Evolutionary conservation across 2,329 filamentous ascomycete species (phyloP), one percentile per base, ranked within the genome.

Genomic region (Cladophialophora exuberans): DNA sequence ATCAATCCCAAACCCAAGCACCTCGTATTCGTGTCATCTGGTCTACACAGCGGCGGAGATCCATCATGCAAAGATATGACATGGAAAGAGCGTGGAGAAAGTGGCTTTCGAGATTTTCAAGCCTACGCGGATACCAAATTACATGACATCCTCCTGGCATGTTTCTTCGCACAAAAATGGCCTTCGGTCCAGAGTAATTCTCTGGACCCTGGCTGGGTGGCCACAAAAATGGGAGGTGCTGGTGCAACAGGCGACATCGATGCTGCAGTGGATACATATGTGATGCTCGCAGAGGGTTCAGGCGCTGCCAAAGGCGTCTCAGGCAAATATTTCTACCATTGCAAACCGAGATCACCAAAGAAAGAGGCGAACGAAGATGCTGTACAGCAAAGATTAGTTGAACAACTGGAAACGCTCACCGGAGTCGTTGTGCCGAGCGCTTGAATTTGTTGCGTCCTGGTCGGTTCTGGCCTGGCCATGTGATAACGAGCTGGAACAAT

Each of bases 41-140:
- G 73, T 17, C 70, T 82, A 67, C 82, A 85, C 59, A 68, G 68
- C 18, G 69, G 72, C 15, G 81, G 80, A 2, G 76, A 79, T 33
- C 17, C 57, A 23, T 45, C 57, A 4, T 52, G 46, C 33, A 33
- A 57, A 18, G 57, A 60, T 46, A 65, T 76, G 20, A 67, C 71
- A 3, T 75, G 73, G 70, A 52, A 71, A 3, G 47, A 70, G 43
- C 67, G 72, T 23, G 54, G 57, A 6, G 57, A 60, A 30, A 22
- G 15, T 18, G 51, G 46, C 5, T 54, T 62, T 66, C 53, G 69
- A 68, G 60, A 66, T 54, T 59, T 61, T 15, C 48, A 78, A 66
- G 78, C 76, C 0, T 85, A 84, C 59, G 71, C 70, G 52, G 79
- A 83, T 57, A 79, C 72, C 54, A 85, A 85, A 66, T 63, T 85